Conservation (phyloP, 257 asterid genomes). For the Forsythia viridissima region DNA sequence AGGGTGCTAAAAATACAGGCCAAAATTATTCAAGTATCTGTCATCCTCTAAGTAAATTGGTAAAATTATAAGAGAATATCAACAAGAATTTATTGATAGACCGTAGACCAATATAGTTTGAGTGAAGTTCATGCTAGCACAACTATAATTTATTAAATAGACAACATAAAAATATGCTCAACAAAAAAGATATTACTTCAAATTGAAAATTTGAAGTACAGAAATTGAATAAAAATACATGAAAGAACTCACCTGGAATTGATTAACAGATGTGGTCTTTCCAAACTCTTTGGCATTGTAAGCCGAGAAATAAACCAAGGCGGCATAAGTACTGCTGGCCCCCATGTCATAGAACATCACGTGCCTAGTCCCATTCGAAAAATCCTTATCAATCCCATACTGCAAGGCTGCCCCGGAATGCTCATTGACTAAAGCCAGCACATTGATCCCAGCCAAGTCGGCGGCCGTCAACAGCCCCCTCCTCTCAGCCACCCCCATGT, state of each 20-base stretch:
- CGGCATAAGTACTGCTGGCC: constrained; percentile 90
- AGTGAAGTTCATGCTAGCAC: neutral
- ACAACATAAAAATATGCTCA: neutral
- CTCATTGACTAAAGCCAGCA: constrained; percentile 84
- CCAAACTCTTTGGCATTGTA: constrained; percentile 82
- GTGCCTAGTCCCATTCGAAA: constrained; percentile 76
- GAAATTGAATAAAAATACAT: neutral
- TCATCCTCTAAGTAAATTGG: neutral
- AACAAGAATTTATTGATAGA: neutral
- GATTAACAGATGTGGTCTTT: constrained; percentile 76
- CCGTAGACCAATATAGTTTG: neutral
- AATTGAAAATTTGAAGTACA: neutral
- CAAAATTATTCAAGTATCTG: neutral
- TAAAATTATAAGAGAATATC: neutral
- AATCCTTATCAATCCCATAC: constrained; percentile 97
- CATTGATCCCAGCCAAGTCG: constrained; percentile 90
- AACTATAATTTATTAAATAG: neutral
- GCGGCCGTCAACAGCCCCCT: constrained; percentile 76
- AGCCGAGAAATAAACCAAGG: constrained; percentile 87
- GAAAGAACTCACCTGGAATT: constrained; percentile 73
- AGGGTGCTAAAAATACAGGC: neutral
- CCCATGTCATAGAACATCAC: constrained; percentile 98
- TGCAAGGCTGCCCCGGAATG: constrained; percentile 97
- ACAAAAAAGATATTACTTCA: neutral
- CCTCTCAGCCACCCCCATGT: constrained; percentile 86